These are phyloP conservation scores for Parsonsia alboflavescens DNA, from an alignment of 257 asterid genomes.

Conservation along the genomic window DNA sequence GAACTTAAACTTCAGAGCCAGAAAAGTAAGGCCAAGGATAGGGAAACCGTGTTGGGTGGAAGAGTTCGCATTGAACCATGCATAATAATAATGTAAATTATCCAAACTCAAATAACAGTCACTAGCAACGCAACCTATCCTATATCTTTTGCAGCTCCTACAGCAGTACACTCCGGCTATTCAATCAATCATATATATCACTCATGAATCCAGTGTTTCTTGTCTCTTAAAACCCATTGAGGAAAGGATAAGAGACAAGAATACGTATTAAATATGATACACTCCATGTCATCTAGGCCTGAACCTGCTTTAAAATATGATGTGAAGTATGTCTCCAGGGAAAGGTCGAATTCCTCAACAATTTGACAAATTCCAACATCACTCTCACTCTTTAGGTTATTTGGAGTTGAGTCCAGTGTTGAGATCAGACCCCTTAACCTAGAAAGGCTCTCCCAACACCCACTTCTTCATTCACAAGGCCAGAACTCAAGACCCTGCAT, in stretches of 20 bases:
- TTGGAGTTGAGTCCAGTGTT: not conserved
- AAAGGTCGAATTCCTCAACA: not conserved
- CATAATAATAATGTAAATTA: not conserved
- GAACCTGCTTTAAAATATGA: not conserved
- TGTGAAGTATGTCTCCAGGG: not conserved
- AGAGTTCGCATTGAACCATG: not conserved
- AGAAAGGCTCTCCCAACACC: not conserved
- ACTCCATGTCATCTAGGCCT: not conserved
- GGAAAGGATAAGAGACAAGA: not conserved
- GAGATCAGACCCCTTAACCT: not conserved
- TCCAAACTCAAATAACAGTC: not conserved
- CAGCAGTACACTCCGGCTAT: no score
- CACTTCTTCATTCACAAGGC: not conserved
- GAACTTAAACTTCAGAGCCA: conserved; percentile 13
- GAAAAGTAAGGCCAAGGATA: not conserved
- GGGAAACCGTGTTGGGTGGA: not conserved
- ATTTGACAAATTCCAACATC: not conserved
- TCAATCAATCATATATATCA: no score
- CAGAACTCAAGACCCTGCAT: not conserved
- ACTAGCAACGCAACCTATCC: no score
- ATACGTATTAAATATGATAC: not conserved
- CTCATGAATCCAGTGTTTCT: not conserved
- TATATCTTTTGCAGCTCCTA: no score
- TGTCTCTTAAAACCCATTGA: not conserved
- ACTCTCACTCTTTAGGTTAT: not conserved